Evolutionary conservation across 2,329 filamentous ascomycete genomes (phyloP).

Genomic region (Colletotrichum sublineola): DNA sequence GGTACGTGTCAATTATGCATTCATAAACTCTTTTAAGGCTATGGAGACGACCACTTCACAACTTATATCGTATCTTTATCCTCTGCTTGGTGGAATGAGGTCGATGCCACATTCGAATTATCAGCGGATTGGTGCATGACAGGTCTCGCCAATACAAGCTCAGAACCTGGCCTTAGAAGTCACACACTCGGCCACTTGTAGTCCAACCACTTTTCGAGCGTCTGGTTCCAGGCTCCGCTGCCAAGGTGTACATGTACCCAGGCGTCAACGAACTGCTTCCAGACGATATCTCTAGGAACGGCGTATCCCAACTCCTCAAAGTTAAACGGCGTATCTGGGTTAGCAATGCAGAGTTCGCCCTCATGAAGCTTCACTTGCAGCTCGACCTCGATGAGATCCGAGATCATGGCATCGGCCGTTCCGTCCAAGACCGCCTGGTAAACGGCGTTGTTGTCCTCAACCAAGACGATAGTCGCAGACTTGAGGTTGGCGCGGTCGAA

Average conservation of each 20-base stretch:
- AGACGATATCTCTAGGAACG: constrained; percentile 29
- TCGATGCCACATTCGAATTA: neutral
- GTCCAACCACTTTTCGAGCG: constrained; percentile 36
- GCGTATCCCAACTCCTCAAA: constrained; percentile 41
- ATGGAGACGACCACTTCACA: too few species aligned
- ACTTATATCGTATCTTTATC: neutral
- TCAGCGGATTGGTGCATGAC: neutral
- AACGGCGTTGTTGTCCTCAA: constrained; percentile 40
- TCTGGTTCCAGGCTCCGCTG: constrained; percentile 38
- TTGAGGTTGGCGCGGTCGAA: constrained; percentile 41
- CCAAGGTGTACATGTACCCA: constrained; percentile 40
- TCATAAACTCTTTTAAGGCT: neutral
- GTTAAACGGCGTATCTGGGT: constrained; percentile 35
- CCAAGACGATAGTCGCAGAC: constrained; percentile 27
- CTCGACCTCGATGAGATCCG: constrained; percentile 39
- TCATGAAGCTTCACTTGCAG: constrained; percentile 30
- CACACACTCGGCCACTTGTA: constrained; percentile 39
- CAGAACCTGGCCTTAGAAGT: too few species aligned
- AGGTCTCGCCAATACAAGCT: accelerated
- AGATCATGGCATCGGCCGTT: constrained; percentile 39
- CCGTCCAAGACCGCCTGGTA: constrained; percentile 34
- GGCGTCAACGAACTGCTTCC: constrained; percentile 41
- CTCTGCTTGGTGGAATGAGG: neutral
- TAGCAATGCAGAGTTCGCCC: constrained; percentile 36
- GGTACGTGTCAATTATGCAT: neutral